Conservation (phyloP, 805 yeast species). For the Pichia nanzhaoensis region DNA sequence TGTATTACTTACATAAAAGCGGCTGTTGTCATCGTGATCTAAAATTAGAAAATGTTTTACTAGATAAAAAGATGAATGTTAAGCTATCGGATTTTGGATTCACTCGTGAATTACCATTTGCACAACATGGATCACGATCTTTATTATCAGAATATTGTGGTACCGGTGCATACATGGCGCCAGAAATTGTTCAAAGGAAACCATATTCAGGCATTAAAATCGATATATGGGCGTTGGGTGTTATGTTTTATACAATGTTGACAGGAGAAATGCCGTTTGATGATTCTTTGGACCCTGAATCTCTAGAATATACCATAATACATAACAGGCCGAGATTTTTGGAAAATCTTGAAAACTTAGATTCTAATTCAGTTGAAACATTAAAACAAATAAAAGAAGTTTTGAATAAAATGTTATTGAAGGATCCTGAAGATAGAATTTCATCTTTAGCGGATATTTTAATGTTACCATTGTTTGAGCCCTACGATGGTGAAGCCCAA, state of each 20-base stretch:
- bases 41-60: slow-evolving; percentile 85
- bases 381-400: slow-evolving; percentile 47
- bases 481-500: slow-evolving; percentile 36
- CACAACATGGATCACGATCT: slow-evolving; percentile 21
- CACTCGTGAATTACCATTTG: slow-evolving; percentile 58
- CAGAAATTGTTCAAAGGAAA: slow-evolving; percentile 66
- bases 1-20: slow-evolving; percentile 69
- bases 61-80: slow-evolving; percentile 50
- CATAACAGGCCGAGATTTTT: slow-evolving; percentile 55
- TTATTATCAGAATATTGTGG: slow-evolving; percentile 84
- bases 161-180: slow-evolving; percentile 94
- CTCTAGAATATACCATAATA: slow-evolving; percentile 51
- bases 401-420: slow-evolving; percentile 48
- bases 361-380: neutral
- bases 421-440: slow-evolving; percentile 63
- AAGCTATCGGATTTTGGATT: slow-evolving; percentile 93
- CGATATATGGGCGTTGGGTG: slow-evolving; percentile 91
- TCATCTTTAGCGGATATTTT: slow-evolving; percentile 43
- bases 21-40: slow-evolving; percentile 87
- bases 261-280: slow-evolving; percentile 90
- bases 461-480: slow-evolving; percentile 42
- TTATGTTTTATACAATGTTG: slow-evolving; percentile 76
- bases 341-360: slow-evolving; percentile 22
- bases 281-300: slow-evolving; percentile 60
- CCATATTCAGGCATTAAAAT: slow-evolving; percentile 74